Percentiles rank a stretch among this genome's conserved stretches.
Conservation (phyloP, 305 asterid genomes). For the Fraxinus floribunda region DNA sequence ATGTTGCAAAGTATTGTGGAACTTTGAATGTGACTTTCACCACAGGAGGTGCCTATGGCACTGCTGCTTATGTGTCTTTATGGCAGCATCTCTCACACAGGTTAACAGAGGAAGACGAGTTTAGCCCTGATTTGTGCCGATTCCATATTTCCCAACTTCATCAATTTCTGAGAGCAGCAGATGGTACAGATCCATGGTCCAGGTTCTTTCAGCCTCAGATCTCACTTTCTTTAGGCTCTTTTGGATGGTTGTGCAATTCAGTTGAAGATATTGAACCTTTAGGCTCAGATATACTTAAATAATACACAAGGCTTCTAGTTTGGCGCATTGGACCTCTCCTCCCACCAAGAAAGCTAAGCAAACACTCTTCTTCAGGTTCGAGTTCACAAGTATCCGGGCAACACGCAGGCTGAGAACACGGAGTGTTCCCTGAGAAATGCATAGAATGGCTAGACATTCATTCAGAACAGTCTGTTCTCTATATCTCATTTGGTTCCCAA, state of each 20-base stretch:
- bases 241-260: conserved; percentile 65
- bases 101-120: conserved; percentile 32
- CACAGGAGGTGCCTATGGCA: conserved; percentile 84
- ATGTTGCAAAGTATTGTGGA: conserved; percentile 54
- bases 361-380: neutral
- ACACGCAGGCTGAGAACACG: conserved; percentile 57
- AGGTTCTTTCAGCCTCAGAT: conserved; percentile 56
- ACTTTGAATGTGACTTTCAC: conserved; percentile 54
- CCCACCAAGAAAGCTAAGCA: conserved; percentile 42
- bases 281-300: conserved; percentile 46
- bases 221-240: conserved; percentile 36
- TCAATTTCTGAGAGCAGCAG: conserved; percentile 52
- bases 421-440: conserved; percentile 63
- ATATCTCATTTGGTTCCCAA: conserved; percentile 87
- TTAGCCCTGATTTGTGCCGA: conserved; percentile 36
- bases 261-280: conserved; percentile 64
- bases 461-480: conserved; percentile 54
- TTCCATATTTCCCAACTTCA: conserved; percentile 61
- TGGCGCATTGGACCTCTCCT: conserved; percentile 86
- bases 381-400: conserved; percentile 24
- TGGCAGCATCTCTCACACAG: conserved; percentile 88
- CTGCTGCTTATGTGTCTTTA: conserved; percentile 64
- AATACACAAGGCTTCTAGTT: conserved; percentile 50
- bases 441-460: conserved; percentile 59
- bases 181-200: conserved; percentile 80